Conservation (phyloP, 192 early-diverging fungal species). For the Linnemannia zychae region DNA sequence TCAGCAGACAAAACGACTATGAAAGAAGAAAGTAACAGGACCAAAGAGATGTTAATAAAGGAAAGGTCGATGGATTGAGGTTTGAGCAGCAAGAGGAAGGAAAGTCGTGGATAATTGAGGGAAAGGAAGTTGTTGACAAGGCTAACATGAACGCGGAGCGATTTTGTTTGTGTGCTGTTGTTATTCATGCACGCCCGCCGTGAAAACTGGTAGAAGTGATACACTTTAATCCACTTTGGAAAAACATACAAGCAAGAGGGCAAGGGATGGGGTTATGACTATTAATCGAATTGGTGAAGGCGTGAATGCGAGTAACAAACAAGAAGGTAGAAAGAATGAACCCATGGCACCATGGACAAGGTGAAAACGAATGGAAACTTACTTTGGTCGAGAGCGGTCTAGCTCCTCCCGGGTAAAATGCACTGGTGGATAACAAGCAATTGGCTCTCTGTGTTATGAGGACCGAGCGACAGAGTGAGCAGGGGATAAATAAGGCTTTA, state of each 20-base stretch:
- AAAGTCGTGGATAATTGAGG: not conserved
- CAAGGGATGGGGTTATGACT: not conserved
- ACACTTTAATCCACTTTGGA: too few species aligned
- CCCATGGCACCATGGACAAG: not conserved
- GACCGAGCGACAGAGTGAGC: not conserved
- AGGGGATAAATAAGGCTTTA: not conserved
- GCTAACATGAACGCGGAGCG: too few species aligned
- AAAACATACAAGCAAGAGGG: too few species aligned
- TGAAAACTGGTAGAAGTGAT: too few species aligned
- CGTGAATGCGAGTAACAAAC: not conserved
- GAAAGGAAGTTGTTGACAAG: too few species aligned
- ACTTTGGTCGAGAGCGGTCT: slow-evolving; percentile 2
- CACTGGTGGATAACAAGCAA: not conserved
- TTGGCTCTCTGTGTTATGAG: not conserved
- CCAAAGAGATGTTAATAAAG: not conserved
- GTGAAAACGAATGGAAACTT: not conserved
- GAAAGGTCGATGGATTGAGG: not conserved
- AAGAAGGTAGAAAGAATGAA: not conserved
- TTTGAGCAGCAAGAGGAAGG: not conserved
- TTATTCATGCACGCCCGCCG: too few species aligned
- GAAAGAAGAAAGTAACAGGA: not conserved
- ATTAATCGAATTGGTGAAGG: not conserved
- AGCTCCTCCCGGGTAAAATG: not conserved
- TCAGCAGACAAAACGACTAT: not conserved
- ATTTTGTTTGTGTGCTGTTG: too few species aligned